Base-by-base conservation (phyloP, 257 asterid species). In the Leonotis leonurus region DNA sequence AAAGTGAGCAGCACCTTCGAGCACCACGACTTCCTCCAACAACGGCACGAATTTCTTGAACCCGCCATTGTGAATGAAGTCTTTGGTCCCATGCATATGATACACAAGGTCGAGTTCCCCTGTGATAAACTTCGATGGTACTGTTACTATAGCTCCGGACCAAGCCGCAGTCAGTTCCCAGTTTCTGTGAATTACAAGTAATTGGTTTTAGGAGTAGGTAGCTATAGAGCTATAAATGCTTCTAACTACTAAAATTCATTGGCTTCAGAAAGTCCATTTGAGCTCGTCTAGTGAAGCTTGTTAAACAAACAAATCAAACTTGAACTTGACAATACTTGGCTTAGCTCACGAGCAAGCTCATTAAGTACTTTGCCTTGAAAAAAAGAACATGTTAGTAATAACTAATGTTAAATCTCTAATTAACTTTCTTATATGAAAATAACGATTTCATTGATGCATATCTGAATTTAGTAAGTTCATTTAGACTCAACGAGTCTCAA, bases 161-260 rank as follows among this genome's bases (percentile, higher is more conserved):
- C 96, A 87, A n/a, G 87, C 79, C 3, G 87, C 85, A 6, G 62
- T 65, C 69, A 87, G 81, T 63, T 88, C 91, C 88, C 90, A 80
- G 67, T 2, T 76, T 70, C 94, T 88, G 83, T 68, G 74, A 36
- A 60, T 33, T 10, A 50, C 1, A 20, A 10, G 30, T 24, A 21
- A 11, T 25, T 4, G 0, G 5, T 21, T 20, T 10, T 22, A 48
- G 16, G 10, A 46, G 1, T 3, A 20, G 14, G 24, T 48, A 48
- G n/a, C 48, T 41, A 43, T 43, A 6, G 8, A 22, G 24, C 24
- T 43, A 10, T 44, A 44, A n/a, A 44, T 44, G 10, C 16, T 6
- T 2, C 1, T 18, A 12, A 20, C 18, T n/a, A 3, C 16, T 37
- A 4, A 3, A 10, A 13, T 12, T 1, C 8, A 30, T 7, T 3